phyloP scores from a whole-genome alignment of 2,329 filamentous ascomycete species.

The Simplicillium aogashimaense region DNA sequence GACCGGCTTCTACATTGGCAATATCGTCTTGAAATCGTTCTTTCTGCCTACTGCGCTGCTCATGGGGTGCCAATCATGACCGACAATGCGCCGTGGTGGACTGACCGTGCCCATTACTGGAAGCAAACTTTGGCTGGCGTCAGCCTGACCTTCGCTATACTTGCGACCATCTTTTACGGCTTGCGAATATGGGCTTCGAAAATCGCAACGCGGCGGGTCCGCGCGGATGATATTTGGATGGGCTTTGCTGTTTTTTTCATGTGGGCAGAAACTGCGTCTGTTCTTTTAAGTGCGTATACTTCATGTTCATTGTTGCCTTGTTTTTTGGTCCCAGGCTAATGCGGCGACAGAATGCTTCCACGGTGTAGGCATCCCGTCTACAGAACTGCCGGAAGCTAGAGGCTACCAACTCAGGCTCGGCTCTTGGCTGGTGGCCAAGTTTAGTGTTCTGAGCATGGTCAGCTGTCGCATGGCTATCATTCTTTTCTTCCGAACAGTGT shows the following conservation, averaged over 20 bases:
- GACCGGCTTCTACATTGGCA: no score
- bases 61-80: no score
- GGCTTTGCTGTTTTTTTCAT: conserved; percentile 7
- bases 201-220: conserved; percentile 1
- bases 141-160: conserved; percentile 3
- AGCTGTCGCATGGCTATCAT: conserved; percentile 8
- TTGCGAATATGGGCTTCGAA: conserved; percentile 5
- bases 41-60: no score
- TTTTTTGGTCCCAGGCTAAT: background rate
- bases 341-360: conserved; percentile 5
- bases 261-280: conserved; percentile 7
- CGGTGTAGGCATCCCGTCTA: conserved; percentile 3
- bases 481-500: conserved; percentile 6
- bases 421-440: conserved; percentile 9
- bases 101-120: conserved; percentile 2
- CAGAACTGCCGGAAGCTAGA: conserved; percentile 1
- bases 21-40: no score
- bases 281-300: conserved; percentile 5
- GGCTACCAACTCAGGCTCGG: conserved; percentile 3
- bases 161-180: conserved; percentile 3
- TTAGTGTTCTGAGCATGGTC: conserved; percentile 6
- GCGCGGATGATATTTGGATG: conserved; percentile 8
- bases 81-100: conserved; percentile 1
- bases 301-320: background rate
- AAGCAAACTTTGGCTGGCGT: conserved; percentile 3